phyloP scores from a whole-genome alignment of 257 asterid genomes.

The Cordia subcordata region DNA sequence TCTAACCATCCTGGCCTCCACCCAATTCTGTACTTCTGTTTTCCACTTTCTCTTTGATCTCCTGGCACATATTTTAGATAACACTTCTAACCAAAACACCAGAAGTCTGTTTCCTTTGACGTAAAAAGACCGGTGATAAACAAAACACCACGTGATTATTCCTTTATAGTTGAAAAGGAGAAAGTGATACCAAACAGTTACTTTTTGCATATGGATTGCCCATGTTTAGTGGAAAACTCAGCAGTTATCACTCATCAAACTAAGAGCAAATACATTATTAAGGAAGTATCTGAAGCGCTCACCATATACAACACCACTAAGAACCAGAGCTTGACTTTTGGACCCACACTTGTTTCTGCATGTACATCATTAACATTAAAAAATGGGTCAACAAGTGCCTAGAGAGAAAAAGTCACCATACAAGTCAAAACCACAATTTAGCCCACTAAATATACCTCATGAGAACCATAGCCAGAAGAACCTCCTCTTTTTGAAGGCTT shows the following conservation, averaged over 20 bases:
- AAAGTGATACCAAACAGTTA: no score
- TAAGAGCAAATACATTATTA: neutral
- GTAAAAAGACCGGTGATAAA: no score
- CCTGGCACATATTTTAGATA: no score
- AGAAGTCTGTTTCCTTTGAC: no score
- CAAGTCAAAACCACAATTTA: constrained; percentile 1
- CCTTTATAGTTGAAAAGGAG: no score
- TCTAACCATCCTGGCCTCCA: no score
- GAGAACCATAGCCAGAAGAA: constrained; percentile 52
- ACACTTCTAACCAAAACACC: no score
- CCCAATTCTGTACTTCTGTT: no score
- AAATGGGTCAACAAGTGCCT: neutral
- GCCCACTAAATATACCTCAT: constrained; percentile 47
- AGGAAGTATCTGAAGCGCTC: constrained; percentile 14
- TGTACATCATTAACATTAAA: constrained; percentile 7
- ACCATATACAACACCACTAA: constrained; percentile 50
- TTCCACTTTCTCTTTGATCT: no score
- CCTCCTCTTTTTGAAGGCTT: constrained; percentile 65
- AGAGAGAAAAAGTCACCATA: neutral
- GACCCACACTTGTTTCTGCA: constrained; percentile 98
- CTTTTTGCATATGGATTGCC: no score
- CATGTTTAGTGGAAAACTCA: no score
- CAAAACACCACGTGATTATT: no score
- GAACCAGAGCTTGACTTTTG: constrained; percentile 88
- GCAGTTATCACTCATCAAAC: neutral